Evolutionary conservation across 2,329 filamentous ascomycete species (phyloP).

Genomic region (Talaromyces sp.): DNA sequence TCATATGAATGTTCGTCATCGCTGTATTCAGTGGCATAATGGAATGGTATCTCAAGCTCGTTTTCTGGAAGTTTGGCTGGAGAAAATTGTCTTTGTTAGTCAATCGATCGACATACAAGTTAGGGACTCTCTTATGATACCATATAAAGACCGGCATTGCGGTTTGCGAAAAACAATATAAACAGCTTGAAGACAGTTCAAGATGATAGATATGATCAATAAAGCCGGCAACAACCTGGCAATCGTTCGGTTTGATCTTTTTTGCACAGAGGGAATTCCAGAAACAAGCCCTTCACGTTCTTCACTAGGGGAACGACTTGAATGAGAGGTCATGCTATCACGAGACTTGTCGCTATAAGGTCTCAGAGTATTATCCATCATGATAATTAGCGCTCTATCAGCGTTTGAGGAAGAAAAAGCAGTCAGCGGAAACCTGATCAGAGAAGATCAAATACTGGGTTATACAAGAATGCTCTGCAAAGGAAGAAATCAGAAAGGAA

Average conservation of each 20-base stretch:
- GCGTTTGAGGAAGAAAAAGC: neutral
- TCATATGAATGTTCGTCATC: conserved; percentile 9
- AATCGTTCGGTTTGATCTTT: neutral
- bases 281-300: conserved; percentile 4
- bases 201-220: neutral
- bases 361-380: neutral
- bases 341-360: conserved; percentile 6
- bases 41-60: conserved; percentile 8
- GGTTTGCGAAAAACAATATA: neutral
- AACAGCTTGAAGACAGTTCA: neutral
- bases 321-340: neutral
- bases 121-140: neutral
- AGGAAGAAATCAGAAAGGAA: neutral
- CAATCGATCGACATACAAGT: neutral
- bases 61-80: conserved; percentile 1
- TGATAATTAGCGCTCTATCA: neutral
- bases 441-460: neutral
- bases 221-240: neutral
- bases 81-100: neutral
- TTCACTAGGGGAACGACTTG: neutral
- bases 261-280: neutral
- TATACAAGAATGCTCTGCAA: neutral
- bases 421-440: neutral
- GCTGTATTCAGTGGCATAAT: conserved; percentile 7
- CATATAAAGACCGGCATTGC: neutral